Base-by-base conservation (phyloP, 768 basidiomycete species). In the Podaxis carcinomalis region DNA sequence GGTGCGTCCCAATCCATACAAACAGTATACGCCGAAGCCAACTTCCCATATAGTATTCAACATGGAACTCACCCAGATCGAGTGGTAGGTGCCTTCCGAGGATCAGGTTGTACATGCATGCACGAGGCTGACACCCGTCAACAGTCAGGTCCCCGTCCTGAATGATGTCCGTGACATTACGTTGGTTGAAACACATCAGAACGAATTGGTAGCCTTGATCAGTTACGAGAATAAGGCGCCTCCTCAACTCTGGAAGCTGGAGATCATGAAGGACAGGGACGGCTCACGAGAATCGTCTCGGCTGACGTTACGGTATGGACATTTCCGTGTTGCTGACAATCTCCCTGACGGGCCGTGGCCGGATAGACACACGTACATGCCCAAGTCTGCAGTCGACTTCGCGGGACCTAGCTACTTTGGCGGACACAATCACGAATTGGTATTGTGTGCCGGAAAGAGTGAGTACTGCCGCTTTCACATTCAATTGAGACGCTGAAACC, bases 401-500 rank as follows among this genome's bases (percentile, higher is more conserved):
- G 87, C 90, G 1, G 92, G 92, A 0, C 85, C 87, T 6, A 90
- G 89, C 68, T 90, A 92, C 73, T 92, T 93, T 57, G 91, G 90
- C 39, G 92, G 91, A 16, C 84, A 83, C 67, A 84, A 88, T 63
- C 87, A 91, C 66, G 89, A 93, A 66, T 76, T 92, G 47, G 85
- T 93, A 10, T 76, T 93, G 4, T 89, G 90, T 66, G 87, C 88
- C 42, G 85, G 87, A 5, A 92, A 93, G 83, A 80, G 90, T 84
- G 52, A 40, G 72, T 66, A 40, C 36, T 6, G 25, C 23, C 42
- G 21, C 9, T 59, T 25, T 50, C 40, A 23, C 57, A 21, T 40
- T 27, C 52, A 52, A 13, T 32, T 28, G 11, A n/a, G 13, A 16
- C 13, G n/a, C 61, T 65, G 16, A 61, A 36, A 19, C 3, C n/a